phyloP scores from a whole-genome alignment of 1,139 yeast species.

The Wickerhamomyces sp. region DNA sequence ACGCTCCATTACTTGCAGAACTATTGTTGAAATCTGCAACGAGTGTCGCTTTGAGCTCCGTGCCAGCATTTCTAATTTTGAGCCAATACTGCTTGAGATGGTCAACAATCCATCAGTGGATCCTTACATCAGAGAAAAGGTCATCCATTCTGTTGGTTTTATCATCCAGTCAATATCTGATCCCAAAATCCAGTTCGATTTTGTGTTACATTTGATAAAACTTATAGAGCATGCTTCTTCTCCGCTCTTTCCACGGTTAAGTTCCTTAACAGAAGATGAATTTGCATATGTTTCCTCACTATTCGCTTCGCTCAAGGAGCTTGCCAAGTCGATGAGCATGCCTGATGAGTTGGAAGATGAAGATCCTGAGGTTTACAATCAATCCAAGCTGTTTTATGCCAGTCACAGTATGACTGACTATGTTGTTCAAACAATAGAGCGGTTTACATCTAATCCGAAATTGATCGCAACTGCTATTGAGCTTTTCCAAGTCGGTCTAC shows the following conservation, averaged over 20 bases:
- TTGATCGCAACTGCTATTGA: conserved; percentile 53
- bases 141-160: conserved; percentile 57
- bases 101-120: conserved; percentile 41
- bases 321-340: conserved; percentile 61
- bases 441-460: conserved; percentile 34
- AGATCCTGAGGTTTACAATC: conserved; percentile 4
- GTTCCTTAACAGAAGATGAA: conserved; percentile 8
- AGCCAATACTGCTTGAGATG: conserved; percentile 47
- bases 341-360: conserved; percentile 43
- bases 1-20: conserved; percentile 44
- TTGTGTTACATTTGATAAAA: conserved; percentile 24
- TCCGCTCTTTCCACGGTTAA: conserved; percentile 14
- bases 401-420: conserved; percentile 30
- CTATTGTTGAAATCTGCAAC: conserved; percentile 58
- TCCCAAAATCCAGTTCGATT: conserved; percentile 37
- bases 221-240: conserved; percentile 22
- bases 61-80: conserved; percentile 46
- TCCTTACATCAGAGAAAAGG: conserved; percentile 51
- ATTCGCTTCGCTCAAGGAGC: conserved; percentile 54
- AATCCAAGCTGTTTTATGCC: conserved; percentile 29
- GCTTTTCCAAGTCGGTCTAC: conserved; percentile 51
- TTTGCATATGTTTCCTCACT: conserved; percentile 44
- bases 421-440: conserved; percentile 36
- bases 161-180: conserved; percentile 48
- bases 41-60: conserved; percentile 47